Evolutionary conservation across 2,329 filamentous ascomycete genomes (phyloP).

Genomic region (Didymella exigua): DNA sequence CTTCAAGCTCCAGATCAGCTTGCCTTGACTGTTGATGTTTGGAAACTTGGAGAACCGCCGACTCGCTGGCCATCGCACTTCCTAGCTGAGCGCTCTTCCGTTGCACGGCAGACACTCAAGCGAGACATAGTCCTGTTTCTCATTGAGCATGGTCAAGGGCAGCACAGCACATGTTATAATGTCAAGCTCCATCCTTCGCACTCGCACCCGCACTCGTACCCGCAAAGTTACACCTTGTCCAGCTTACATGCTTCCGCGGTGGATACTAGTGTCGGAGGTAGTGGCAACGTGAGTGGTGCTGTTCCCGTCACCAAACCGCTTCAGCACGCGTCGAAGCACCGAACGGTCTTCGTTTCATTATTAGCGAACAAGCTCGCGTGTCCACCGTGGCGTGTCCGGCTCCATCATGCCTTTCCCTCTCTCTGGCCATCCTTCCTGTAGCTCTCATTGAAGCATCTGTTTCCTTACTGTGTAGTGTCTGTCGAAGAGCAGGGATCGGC

Average conservation of each 20-base stretch:
- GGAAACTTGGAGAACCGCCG: not conserved
- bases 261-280: constrained; percentile 8
- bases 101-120: not conserved
- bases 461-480: no score
- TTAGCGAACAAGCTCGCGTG: not conserved
- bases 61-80: not conserved
- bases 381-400: constrained; percentile 1
- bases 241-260: constrained; percentile 14
- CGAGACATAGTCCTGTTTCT: not conserved
- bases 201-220: not conserved
- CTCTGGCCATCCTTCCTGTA: not conserved
- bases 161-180: not conserved
- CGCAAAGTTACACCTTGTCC: not conserved
- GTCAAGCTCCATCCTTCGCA: not conserved
- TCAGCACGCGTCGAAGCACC: constrained; percentile 4
- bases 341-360: constrained; percentile 8
- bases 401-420: not conserved
- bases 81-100: not conserved
- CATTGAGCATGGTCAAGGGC: not conserved
- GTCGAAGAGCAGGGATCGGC: not conserved
- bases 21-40: no score
- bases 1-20: no score
- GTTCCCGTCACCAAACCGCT: constrained; percentile 1
- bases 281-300: not conserved
- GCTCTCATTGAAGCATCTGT: not conserved